Conservation (phyloP, 768 basidiomycete genomes). For the Russula foetens region DNA sequence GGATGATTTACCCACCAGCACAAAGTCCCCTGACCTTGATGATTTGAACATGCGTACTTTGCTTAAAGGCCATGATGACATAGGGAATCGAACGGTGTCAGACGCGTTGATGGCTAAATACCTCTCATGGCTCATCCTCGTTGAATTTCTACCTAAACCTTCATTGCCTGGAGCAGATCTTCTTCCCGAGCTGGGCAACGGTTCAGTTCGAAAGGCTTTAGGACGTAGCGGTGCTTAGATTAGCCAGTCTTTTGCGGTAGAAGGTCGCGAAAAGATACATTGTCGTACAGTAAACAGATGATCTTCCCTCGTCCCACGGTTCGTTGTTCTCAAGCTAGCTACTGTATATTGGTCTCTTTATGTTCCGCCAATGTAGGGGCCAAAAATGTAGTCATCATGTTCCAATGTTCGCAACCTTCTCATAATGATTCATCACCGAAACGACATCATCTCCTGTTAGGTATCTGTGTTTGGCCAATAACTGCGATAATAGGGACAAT, state of each 20-base stretch:
- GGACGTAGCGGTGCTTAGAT: constrained; percentile 50
- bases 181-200: constrained; percentile 40
- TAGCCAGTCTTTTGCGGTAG: background rate
- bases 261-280: background rate
- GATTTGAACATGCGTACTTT: constrained; percentile 75
- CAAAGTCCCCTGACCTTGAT: constrained; percentile 86
- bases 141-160: constrained; percentile 68
- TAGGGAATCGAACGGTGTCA: constrained; percentile 51
- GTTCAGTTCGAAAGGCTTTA: constrained; percentile 47
- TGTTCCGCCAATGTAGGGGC: background rate
- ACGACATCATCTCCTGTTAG: constrained; percentile 14
- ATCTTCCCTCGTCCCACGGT: background rate
- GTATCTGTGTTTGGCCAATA: constrained; percentile 14
- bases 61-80: constrained; percentile 33
- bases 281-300: background rate
- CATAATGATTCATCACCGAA: constrained; percentile 4
- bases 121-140: constrained; percentile 84
- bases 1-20: constrained; percentile 94
- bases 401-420: background rate
- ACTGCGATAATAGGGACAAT: background rate
- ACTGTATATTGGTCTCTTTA: too few species aligned
- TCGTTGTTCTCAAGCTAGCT: background rate
- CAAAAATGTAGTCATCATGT: background rate
- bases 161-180: constrained; percentile 30
- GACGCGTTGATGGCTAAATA: constrained; percentile 77